A percentile compares a stretch with the other conserved stretches of the same genome.
These are phyloP conservation scores for Pulveroboletus sp. DNA, from an alignment of 768 basidiomycete species.

Conservation along the genomic window DNA sequence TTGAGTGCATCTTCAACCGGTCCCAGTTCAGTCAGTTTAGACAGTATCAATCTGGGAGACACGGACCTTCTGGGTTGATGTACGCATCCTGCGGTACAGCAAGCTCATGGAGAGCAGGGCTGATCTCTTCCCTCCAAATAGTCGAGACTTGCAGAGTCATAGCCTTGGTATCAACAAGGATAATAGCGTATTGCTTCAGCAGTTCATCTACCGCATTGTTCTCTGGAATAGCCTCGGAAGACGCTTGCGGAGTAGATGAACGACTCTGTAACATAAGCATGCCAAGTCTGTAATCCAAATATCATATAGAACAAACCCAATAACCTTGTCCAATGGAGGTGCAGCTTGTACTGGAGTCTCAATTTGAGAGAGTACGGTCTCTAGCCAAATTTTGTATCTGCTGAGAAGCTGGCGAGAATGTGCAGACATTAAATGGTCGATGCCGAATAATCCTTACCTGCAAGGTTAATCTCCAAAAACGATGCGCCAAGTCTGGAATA, in stretches of 20 bases:
- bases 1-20: slow-evolving; percentile 47
- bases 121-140: slow-evolving; percentile 69
- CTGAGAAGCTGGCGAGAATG: slow-evolving; percentile 58
- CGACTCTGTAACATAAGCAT: slow-evolving; percentile 35
- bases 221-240: slow-evolving; percentile 50
- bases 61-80: slow-evolving; percentile 48
- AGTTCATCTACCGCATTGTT: slow-evolving; percentile 57
- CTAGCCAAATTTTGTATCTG: slow-evolving; percentile 78
- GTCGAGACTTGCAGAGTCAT: slow-evolving; percentile 48
- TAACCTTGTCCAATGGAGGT: slow-evolving; percentile 35
- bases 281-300: neutral
- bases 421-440: neutral
- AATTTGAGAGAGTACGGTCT: slow-evolving; percentile 42
- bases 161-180: slow-evolving; percentile 61
- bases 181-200: slow-evolving; percentile 62
- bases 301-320: slow-evolving; percentile 9
- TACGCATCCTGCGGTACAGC: slow-evolving; percentile 30
- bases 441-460: slow-evolving; percentile 51
- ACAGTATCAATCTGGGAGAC: neutral
- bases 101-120: slow-evolving; percentile 51
- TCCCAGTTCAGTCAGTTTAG: neutral
- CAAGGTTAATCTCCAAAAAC: slow-evolving; percentile 89
- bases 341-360: slow-evolving; percentile 36
- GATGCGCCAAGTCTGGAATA: slow-evolving; percentile 73
- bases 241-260: slow-evolving; percentile 47